Conservation (phyloP, 257 asterid species). For the Nicotiana attenuata region DNA sequence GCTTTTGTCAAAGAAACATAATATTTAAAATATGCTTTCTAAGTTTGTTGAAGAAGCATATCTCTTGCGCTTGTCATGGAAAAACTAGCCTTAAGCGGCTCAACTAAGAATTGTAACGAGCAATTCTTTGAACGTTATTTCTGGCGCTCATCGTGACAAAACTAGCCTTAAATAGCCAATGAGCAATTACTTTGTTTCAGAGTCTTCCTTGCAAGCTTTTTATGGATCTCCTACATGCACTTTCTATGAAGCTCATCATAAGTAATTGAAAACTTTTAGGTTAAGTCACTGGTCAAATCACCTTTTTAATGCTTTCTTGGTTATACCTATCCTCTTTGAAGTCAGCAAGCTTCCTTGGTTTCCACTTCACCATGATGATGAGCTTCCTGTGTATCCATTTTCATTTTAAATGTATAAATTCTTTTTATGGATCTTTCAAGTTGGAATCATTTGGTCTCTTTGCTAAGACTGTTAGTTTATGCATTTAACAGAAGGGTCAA, state of each 20-base stretch:
- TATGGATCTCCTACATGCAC: neutral
- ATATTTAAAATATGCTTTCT: neutral
- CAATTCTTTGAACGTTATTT: neutral
- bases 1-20: neutral
- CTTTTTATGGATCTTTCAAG: neutral
- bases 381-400: conserved; percentile 5
- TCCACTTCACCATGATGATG: neutral
- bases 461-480: neutral
- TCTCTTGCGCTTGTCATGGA: neutral
- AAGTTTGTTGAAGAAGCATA: neutral
- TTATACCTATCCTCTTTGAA: neutral
- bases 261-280: neutral
- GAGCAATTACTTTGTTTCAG: neutral
- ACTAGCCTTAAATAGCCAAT: neutral
- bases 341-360: neutral
- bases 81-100: neutral
- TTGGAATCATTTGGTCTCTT: neutral
- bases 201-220: neutral
- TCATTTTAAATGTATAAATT: neutral
- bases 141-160: neutral
- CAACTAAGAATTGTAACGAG: neutral
- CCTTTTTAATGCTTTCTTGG: neutral
- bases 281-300: neutral
- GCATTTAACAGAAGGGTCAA: neutral
- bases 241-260: neutral